Percentiles rank a stretch among this genome's conserved stretches.
Evolutionary conservation across 208 protist species (phyloP).

Genomic region (Wallacemonas sp.): DNA sequence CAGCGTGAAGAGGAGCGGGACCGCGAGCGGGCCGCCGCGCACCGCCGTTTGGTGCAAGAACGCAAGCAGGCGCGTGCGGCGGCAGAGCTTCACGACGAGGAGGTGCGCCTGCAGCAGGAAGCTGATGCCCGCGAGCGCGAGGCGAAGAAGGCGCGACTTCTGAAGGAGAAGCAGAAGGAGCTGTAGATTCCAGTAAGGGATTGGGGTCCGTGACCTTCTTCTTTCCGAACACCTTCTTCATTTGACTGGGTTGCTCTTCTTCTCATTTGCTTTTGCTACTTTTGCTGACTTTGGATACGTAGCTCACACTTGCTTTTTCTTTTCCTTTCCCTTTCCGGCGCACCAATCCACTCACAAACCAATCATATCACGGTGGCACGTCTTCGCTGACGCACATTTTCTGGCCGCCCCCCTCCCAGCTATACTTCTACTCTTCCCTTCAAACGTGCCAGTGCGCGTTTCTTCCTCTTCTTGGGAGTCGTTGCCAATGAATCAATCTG

Average conservation of each 20-base stretch:
- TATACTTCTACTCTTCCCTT: no score
- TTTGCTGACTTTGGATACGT: not conserved
- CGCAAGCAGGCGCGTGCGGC: constrained; percentile 41
- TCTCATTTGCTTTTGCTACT: not conserved
- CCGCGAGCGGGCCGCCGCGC: constrained; percentile 52
- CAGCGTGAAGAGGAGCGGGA: constrained; percentile 52
- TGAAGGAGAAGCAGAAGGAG: constrained; percentile 31
- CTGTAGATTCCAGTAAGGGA: not conserved
- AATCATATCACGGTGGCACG: not conserved
- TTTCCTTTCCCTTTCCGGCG: constrained; percentile 10
- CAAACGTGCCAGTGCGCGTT: no score
- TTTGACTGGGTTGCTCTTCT: constrained; percentile 4
- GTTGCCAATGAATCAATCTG: no score
- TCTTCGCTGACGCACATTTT: not conserved
- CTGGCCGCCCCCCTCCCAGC: no score
- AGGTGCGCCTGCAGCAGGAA: constrained; percentile 30
- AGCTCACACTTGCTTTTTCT: constrained; percentile 23
- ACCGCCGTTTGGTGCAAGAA: constrained; percentile 51
- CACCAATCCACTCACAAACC: not conserved
- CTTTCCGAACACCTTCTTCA: no score
- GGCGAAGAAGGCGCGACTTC: constrained; percentile 40
- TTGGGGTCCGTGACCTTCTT: no score
- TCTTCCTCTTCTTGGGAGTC: no score
- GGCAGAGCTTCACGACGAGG: constrained; percentile 30
- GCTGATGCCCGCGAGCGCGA: constrained; percentile 30